These are phyloP conservation scores for Pezicula neosporulosa DNA, from an alignment of 2,329 filamentous ascomycete genomes.

Conservation along the genomic window DNA sequence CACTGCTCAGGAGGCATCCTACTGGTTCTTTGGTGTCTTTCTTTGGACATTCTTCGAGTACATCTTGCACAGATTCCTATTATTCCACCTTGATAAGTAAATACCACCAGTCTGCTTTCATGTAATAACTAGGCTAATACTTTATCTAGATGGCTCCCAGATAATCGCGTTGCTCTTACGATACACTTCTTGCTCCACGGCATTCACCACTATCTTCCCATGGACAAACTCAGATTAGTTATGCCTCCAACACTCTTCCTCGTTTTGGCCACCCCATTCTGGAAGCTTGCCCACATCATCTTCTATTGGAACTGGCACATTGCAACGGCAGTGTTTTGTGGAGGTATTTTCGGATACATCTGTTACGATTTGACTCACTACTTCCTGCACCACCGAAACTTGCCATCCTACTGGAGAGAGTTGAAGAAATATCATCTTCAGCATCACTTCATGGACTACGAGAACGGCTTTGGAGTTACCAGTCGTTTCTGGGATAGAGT, in stretches of 20 bases:
- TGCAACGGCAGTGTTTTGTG: constrained; percentile 75
- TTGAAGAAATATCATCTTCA: constrained; percentile 97
- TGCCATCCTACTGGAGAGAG: constrained; percentile 84
- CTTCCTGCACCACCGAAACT: constrained; percentile 93
- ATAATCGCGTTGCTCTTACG: constrained; percentile 84
- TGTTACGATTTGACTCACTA: constrained; percentile 98
- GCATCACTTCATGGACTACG: constrained; percentile 97
- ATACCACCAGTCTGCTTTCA: constrained; percentile 29
- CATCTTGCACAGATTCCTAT: constrained; percentile 80
- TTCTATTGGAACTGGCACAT: constrained; percentile 85
- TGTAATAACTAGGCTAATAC: constrained; percentile 23
- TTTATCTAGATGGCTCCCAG: constrained; percentile 69
- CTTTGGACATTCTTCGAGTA: constrained; percentile 94
- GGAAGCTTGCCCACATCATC: constrained; percentile 79
- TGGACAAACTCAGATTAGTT: constrained; percentile 95
- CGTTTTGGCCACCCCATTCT: constrained; percentile 82
- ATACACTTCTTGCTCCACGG: constrained; percentile 92
- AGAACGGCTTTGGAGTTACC: constrained; percentile 95
- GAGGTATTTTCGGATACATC: constrained; percentile 92
- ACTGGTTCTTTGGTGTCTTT: constrained; percentile 67
- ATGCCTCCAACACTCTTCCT: constrained; percentile 93
- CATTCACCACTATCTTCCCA: constrained; percentile 97
- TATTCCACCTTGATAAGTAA: constrained; percentile 93
- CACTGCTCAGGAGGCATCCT: constrained; percentile 45
- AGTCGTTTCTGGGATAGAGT: constrained; percentile 93